A percentile compares a stretch with the other conserved stretches of the same genome.
phyloP scores from a whole-genome alignment of 1,284 basidiomycete species.

The Ganoderma resinaceum region DNA sequence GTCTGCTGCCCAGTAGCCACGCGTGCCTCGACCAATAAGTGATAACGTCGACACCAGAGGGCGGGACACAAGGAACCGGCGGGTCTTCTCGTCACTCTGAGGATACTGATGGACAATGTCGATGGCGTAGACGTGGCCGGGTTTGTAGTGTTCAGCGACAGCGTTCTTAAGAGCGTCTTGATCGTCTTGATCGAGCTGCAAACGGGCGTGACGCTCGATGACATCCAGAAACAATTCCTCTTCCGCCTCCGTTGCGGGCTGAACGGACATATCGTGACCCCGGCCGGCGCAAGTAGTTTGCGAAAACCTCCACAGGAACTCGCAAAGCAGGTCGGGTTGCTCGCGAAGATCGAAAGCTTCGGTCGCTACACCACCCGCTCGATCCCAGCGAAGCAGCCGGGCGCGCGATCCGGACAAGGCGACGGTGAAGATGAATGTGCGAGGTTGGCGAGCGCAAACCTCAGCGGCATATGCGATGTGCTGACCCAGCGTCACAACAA shows the following conservation, averaged over 20 bases:
- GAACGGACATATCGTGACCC: conserved; percentile 33
- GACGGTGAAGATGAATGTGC: conserved; percentile 34
- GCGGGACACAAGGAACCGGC: neutral
- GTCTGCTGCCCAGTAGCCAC: neutral
- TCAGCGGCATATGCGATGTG: conserved; percentile 19
- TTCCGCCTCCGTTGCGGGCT: conserved; percentile 19
- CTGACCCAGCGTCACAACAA: conserved; percentile 1
- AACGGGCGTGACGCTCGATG: conserved; percentile 6
- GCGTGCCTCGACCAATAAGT: neutral
- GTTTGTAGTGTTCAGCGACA: neutral
- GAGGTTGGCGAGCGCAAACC: conserved; percentile 20
- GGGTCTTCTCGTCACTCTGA: neutral
- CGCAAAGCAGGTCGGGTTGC: conserved; percentile 27
- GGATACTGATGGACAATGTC: neutral
- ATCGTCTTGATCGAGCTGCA: neutral
- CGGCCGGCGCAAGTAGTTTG: conserved; percentile 27
- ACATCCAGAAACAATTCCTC: conserved; percentile 12
- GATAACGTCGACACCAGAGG: neutral
- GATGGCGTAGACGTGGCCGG: neutral
- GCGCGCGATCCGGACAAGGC: conserved; percentile 32
- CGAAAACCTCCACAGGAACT: conserved; percentile 39
- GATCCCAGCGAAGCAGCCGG: conserved; percentile 41
- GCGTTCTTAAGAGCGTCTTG: neutral
- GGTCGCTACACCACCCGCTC: conserved; percentile 38
- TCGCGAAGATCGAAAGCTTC: conserved; percentile 35